These are phyloP conservation scores for Epichloe sibirici DNA, from an alignment of 2,329 filamentous ascomycete species.

Conservation along the genomic window DNA sequence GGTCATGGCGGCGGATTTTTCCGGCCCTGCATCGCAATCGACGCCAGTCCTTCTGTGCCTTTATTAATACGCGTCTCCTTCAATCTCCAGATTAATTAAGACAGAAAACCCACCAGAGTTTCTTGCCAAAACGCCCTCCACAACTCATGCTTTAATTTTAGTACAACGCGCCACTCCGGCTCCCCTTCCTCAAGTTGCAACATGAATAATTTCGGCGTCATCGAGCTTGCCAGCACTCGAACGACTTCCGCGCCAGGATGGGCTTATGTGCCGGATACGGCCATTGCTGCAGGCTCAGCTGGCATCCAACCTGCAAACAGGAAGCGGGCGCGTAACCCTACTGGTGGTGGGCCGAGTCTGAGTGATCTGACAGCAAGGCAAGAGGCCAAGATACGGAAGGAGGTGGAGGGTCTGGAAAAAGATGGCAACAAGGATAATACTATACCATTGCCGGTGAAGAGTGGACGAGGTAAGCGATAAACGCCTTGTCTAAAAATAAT, in stretches of 20 bases:
- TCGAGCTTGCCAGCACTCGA: constrained; percentile 63
- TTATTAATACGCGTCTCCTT: not conserved
- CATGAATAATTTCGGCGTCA: constrained; percentile 64
- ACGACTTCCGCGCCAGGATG: constrained; percentile 70
- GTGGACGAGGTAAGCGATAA: constrained; percentile 26
- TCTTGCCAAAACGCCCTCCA: too few relatives aligned
- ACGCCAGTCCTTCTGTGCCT: too few relatives aligned
- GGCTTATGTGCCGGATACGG: constrained; percentile 78
- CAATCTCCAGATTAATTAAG: too few relatives aligned
- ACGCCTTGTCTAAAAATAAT: not conserved
- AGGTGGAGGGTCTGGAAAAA: constrained; percentile 69
- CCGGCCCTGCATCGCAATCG: constrained; percentile 1
- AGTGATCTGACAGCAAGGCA: constrained; percentile 70
- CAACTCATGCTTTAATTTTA: not conserved
- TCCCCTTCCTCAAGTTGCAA: constrained; percentile 3
- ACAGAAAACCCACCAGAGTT: too few relatives aligned
- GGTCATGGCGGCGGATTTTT: constrained; percentile 10
- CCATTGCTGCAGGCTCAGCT: constrained; percentile 39
- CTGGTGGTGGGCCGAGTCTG: constrained; percentile 32
- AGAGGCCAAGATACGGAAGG: constrained; percentile 67
- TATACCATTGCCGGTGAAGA: constrained; percentile 55
- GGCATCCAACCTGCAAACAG: constrained; percentile 42
- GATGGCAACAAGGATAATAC: constrained; percentile 63
- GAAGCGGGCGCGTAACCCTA: constrained; percentile 57
- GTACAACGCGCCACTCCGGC: not conserved